Conservation (phyloP, 2,329 filamentous ascomycete genomes). For the Aspergillus japonicus region DNA sequence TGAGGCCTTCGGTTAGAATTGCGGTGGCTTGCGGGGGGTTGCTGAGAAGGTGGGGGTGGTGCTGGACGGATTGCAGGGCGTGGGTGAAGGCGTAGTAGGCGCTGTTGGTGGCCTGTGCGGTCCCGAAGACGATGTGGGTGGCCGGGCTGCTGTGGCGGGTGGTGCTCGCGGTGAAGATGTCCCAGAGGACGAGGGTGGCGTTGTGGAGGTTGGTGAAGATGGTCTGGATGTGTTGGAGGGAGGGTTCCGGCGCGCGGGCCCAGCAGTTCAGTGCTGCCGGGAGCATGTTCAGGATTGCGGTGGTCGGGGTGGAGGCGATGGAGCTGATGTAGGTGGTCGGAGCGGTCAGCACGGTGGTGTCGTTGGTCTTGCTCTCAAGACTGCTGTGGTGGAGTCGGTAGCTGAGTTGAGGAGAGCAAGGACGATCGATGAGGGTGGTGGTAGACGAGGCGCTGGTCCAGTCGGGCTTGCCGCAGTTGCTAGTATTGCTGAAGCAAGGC, state of each 20-base stretch:
- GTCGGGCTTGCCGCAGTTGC: neutral
- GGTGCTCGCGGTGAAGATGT: neutral
- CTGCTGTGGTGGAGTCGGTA: neutral
- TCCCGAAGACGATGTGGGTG: neutral
- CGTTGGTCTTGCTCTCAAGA: neutral
- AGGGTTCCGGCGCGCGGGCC: neutral
- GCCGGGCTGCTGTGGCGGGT: neutral
- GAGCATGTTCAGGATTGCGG: neutral
- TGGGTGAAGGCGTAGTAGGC: slow-evolving; percentile 5
- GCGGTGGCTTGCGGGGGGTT: neutral
- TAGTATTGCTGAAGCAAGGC: neutral
- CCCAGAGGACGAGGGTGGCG: neutral
- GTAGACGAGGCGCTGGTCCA: neutral
- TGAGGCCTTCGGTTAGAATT: neutral
- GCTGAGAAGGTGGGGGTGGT: neutral
- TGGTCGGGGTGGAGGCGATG: neutral
- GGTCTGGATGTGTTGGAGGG: neutral
- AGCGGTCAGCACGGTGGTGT: neutral
- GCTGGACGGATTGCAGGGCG: neutral
- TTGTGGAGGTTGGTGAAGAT: neutral
- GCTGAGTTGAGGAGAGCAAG: neutral
- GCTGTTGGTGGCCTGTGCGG: slow-evolving; percentile 1
- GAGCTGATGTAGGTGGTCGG: slow-evolving; percentile 4
- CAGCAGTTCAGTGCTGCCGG: neutral
- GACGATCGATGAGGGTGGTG: neutral